Evolutionary conservation across 495 filamentous ascomycete genomes (phyloP), one percentile per base, ranked within the genome.

Genomic region (Ascodesmis nigricans): DNA sequence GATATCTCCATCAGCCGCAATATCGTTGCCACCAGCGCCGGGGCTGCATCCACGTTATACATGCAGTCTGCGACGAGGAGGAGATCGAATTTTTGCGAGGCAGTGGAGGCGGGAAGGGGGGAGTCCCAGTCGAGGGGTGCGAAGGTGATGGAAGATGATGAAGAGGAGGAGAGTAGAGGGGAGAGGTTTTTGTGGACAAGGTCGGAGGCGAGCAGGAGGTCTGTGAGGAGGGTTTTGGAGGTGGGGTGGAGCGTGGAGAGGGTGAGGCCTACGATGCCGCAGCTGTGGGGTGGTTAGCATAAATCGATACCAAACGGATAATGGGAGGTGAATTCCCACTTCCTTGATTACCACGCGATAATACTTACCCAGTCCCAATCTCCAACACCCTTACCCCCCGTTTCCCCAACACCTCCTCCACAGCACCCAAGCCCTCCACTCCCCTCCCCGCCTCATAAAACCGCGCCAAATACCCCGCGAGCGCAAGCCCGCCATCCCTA

Each of bases 61-160:
- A 82, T 97, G 59, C 87, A 93, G 49, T 97, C 87, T 11, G 81
- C 78, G 1, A 91, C 62, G 3, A 91, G 52, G 15, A 93, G 60
- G 21, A 95, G 45, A 50, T 91, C 75, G 54, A 73, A 71, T 48
- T 43, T 16, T 52, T 53, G 1, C 55, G 47, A 17, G 45, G 46
- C 3, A 59, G 55, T 11, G 57, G 42, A 10, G 52, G 20, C 1
- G 55, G 55, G 5, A 13, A 64, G 56, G 11, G 45, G 21, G 16
- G 66, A 50, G 19, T 69, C 63, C 87, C 87, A 97, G 54, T 92
- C 75, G 13, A 95, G 64, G 4, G 65, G n/a, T n/a, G n/a, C n/a
- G n/a, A n/a, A n/a, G n/a, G n/a, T n/a, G n/a, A n/a, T n/a, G n/a
- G n/a, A n/a, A n/a, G n/a, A n/a, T n/a, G n/a, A n/a, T n/a, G n/a